phyloP scores from a whole-genome alignment of 345 rosid genomes.

The Geranium brycei region DNA sequence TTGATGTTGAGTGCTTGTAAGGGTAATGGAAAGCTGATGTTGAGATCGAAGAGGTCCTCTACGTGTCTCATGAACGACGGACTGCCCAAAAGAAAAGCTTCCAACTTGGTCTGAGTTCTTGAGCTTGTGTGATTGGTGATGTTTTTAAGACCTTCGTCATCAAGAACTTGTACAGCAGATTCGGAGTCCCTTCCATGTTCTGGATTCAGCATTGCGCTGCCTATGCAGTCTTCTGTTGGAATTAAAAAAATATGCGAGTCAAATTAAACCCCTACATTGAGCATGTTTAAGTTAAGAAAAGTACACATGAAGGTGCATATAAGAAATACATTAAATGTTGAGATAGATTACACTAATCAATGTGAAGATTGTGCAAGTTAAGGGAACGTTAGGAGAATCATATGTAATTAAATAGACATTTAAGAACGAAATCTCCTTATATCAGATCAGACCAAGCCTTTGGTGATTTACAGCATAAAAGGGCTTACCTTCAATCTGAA shows the following conservation, averaged over 20 bases:
- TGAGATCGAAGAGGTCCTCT: slow-evolving; percentile 35
- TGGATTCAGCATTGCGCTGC: slow-evolving; percentile 4
- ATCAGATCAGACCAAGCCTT: background rate
- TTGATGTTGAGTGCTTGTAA: slow-evolving; percentile 6
- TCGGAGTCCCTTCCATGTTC: slow-evolving; percentile 6
- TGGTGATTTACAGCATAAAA: background rate
- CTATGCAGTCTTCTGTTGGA: background rate
- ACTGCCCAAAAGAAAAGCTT: slow-evolving; percentile 33
- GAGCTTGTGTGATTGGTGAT: slow-evolving; percentile 9
- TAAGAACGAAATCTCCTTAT: background rate
- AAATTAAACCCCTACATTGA: background rate
- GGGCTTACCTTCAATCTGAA: slow-evolving; percentile 39
- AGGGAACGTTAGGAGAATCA: background rate
- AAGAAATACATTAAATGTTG: background rate
- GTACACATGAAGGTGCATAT: background rate
- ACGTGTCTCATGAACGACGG: slow-evolving; percentile 35
- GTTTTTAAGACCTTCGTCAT: background rate
- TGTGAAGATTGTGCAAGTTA: too few species aligned
- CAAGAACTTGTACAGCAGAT: slow-evolving; percentile 8
- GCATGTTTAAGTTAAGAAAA: background rate
- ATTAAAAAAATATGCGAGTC: background rate
- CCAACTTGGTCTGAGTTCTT: slow-evolving; percentile 15
- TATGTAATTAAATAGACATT: background rate
- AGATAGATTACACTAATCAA: background rate
- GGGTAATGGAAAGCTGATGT: slow-evolving; percentile 11